Evolutionary conservation across 1,284 basidiomycete genomes (phyloP), one percentile per base, ranked within the genome.

Genomic region (Papiliotrema flavescens): DNA sequence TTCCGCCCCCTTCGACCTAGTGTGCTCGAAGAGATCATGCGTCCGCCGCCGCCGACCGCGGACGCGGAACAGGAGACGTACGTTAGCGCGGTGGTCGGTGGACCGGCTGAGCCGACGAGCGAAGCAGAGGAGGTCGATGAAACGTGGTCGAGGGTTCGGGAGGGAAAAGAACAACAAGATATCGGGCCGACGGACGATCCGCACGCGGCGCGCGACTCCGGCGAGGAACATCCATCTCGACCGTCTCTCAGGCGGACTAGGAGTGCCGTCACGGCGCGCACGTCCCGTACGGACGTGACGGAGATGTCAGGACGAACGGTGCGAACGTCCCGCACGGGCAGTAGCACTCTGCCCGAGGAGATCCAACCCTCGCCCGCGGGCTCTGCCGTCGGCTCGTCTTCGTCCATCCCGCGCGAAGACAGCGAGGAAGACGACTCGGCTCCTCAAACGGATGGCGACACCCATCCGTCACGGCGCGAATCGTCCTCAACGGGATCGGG

Each of bases 1-100:
- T n/a, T 14, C 2, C 48, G 58, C 23, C 61, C 61, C 15, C 45
- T 63, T 17, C 51, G 54, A 28, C 61, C 61, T 2, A 54, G 40
- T 36, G 28, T 60, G 3, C 20, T 63, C 15, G 24, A 24, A 0
- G 20, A 40, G 11, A 60, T 63, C 17, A 53, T 60, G 41, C 41
- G 36, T 8, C 57, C 58, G 17, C 44, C 56, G 2, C 57, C 58
- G 17, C 44, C 56, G 2, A 36, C 35, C n/a, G 28, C 8, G 39
- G n/a, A 11, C 14, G 34, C 47, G 2, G 42, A 23, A 28, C 26
- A 35, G 22, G 57, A 57, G 41, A 37, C 36, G 23, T 56, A 55
- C 34, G 32, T 54, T 3, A 58, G 56, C 11, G 35, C 47, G 1
- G 54, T 58, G 15, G 46, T 49, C 3, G 59, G 59, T n/a, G 59